Base-by-base conservation (phyloP, 1,284 basidiomycete species). In the Cryptococcus sp. region DNA sequence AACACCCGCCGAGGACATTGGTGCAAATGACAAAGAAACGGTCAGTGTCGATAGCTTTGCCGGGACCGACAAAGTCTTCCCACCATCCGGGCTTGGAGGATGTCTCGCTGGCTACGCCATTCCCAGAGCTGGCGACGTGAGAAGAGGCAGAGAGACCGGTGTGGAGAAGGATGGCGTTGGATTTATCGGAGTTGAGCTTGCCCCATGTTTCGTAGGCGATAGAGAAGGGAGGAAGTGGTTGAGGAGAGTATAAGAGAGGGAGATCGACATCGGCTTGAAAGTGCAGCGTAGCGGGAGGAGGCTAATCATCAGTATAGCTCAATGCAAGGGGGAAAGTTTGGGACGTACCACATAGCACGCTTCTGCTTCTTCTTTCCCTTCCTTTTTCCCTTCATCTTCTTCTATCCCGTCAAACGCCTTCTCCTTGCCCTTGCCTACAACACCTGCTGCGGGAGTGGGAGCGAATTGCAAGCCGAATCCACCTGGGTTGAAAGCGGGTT, bases 141-240 rank as follows among this genome's bases (percentile, higher is more conserved):
- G 91, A 95, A 2, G 88, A 93, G 0, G 94, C 94, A 2, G 87
- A 92, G 2, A 99, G 79, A 22, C 94, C 94, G 0, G 94, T 99
- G 66, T 97, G 94, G 3, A 99, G 79, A n/a, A 99, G 82, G 46
- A 99, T 93, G 44, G 82, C 93, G 67, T 99, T 98, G 71, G 89
- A 85, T 36, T 78, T 80, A 7, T 76, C 68, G 0, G 82, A 77
- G 26, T 88, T 88, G 48, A 98, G 82, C 1, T 80, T 81, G 2
- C 94, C 94, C 95, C 95, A 98, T 0, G 94, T 92, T 75, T 98
- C 94, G 78, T 98, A 98, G 0, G 95, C 95, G 47, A 98, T 63
- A 25, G 59, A 54, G 52, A 60, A 89, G 16, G 80, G 75, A 0
- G 87, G 83, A 0, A 98, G 78, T 1, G 83, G 75, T 0, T 78